Evolutionary conservation across 2,329 filamentous ascomycete species (phyloP), one percentile per base, ranked within the genome.

Genomic region (Herpomyces periplanetae): DNA sequence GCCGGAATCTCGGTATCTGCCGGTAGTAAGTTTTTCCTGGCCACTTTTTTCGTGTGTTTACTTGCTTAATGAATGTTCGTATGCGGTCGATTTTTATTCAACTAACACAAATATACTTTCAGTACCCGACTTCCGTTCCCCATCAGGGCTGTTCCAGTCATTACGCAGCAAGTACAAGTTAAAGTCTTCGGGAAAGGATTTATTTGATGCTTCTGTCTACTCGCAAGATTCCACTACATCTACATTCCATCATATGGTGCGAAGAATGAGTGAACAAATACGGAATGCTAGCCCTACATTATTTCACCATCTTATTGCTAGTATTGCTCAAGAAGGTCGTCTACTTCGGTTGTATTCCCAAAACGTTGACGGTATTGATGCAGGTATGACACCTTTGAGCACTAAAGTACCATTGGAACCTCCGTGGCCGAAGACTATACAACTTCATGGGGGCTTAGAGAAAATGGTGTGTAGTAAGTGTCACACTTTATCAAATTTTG

Each of bases 401-500:
- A 91, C 80, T 0, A 49, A 51, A 19, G 58, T 87, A 2, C 80
- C 80, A 1, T 46, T 96, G 6, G 61, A 60, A 24, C 47, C 53
- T 27, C 73, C 73, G 8, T 96, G 80, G 80, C 80, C 80, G 2
- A 58, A 57, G 27, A 85, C 80, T 1, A 56, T 96, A 24, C 80
- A 91, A 37, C 49, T 96, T 5, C 80, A 96, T 30, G 80, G 80
- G 14, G 73, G 75, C 8, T 49, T 96, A 13, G 60, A 71, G 30
- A 80, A 87, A 36, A 91, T 91, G 75, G 64, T 84, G 8, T 96
- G 80, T 39, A 69, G 69, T 17, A 91, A 91, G 37, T 96, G 80
- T 37, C 53, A 57, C 27, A 47, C 63, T 23, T 47, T 87, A 5
- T 51, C 54, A 17, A 49, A 62, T 19, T 73, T 96, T 30, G 47